Base-by-base conservation (phyloP, 108 stramenopile species). In the Stephanodiscus triporus region DNA sequence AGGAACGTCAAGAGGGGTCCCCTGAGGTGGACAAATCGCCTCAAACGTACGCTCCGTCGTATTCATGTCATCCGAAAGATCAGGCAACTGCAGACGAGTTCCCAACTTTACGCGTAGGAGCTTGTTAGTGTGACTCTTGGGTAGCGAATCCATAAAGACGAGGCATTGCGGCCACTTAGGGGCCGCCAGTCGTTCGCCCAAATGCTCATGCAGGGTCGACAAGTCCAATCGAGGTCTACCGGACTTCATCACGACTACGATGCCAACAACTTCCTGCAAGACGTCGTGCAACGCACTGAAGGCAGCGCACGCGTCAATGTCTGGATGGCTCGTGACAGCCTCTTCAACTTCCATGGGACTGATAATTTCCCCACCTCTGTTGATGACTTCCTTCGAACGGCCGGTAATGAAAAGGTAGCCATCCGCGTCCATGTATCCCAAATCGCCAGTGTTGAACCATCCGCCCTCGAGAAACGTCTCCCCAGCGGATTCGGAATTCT, bases 371-470 rank as follows among this genome's bases (percentile, higher is more conserved):
- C 91, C 91, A 13, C 94, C 91, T 13, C 94, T 84, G 50, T 92
- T 95, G 71, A 95, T 91, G 20, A 95, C 87, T 68, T 95, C 94
- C 66, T 95, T 95, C 36, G 78, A 86, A 0, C 94, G 70, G 22
- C 90, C 94, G 7, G 87, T 84, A 66, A 95, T 88, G 66, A 75
- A 86, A 8, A 95, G 59, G 64, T 86, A 92, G 48, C 86, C 87
- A 22, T 89, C 87, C 38, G 42, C 77, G 71, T 95, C 91, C 13
- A 95, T 37, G 57, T 81, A 76, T 8, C 94, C 94, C 47, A 87
- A 37, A 65, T 95, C 91, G 20, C 94, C 94, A 7, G 94, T 92
- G 53, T 90, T 83, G 73, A 95, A 91, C 91, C 91, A 92, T 9
- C 87, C 88, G 5, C 72, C 87, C 20, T 75, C 57, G 2, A 54